Evolutionary conservation across 2,329 filamentous ascomycete genomes (phyloP).

Genomic region (Ascochyta lentis): DNA sequence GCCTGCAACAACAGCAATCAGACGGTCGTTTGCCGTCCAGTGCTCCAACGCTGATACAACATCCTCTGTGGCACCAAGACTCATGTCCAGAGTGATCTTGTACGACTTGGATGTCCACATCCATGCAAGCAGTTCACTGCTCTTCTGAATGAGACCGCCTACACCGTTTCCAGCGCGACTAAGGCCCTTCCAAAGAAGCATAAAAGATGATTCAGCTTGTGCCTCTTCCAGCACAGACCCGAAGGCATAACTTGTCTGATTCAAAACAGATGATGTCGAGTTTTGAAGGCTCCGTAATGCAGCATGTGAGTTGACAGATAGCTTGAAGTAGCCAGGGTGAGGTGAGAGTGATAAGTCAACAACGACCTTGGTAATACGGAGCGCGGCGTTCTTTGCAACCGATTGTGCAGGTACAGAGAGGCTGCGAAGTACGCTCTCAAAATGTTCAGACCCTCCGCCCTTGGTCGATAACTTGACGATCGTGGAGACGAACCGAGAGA

Average conservation of each 20-base stretch:
- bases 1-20: slow-evolving; percentile 79
- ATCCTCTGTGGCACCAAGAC: slow-evolving; percentile 33
- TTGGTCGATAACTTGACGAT: slow-evolving; percentile 29
- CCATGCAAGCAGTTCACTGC: slow-evolving; percentile 28
- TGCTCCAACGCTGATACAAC: slow-evolving; percentile 39
- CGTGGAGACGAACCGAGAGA: slow-evolving; percentile 37
- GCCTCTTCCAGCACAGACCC: slow-evolving; percentile 35
- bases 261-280: slow-evolving; percentile 42
- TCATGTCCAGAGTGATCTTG: slow-evolving; percentile 46
- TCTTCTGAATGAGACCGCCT: slow-evolving; percentile 16
- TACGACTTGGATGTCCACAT: slow-evolving; percentile 45
- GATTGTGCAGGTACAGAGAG: slow-evolving; percentile 40
- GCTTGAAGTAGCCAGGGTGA: slow-evolving; percentile 42
- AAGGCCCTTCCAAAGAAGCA: slow-evolving; percentile 25
- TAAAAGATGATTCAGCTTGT: slow-evolving; percentile 28
- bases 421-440: slow-evolving; percentile 27
- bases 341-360: slow-evolving; percentile 36
- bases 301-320: slow-evolving; percentile 47
- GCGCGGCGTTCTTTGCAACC: slow-evolving; percentile 45
- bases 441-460: slow-evolving; percentile 24
- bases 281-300: slow-evolving; percentile 49
- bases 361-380: slow-evolving; percentile 43
- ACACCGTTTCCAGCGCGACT: slow-evolving; percentile 23
- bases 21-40: slow-evolving; percentile 61
- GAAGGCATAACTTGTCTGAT: slow-evolving; percentile 38